Evolutionary conservation across 2,329 filamentous ascomycete species (phyloP), one percentile per base, ranked within the genome.

Genomic region (Colletotrichum truncatum): DNA sequence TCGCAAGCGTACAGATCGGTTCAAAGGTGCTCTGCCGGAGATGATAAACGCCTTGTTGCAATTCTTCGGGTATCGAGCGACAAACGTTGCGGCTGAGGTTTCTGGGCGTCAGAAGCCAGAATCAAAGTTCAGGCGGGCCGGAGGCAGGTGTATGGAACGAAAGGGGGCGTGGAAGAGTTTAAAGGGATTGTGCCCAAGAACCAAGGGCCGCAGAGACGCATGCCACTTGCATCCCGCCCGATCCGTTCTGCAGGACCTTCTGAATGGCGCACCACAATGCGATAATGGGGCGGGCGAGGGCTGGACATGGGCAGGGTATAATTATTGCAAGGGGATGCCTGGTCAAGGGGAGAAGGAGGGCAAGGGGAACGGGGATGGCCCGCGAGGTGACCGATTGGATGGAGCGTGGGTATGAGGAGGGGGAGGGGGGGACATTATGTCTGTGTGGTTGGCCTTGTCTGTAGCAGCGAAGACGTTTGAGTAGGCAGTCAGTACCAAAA

Each of bases 301-400:
- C 49, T 55, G 62, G 55, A 54, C 41, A 26, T 62, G 62, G 57
- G 32, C 62, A 62, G 49, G 57, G 57, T 41, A 55, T 14, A 23
- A 43, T 16, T 10, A 26, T 55, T 10, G 57, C 43, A 54, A 55
- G 62, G 62, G 49, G 46, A 64, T 65, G 56, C 62, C 28, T 48
- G 54, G 16, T 9, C 14, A 18, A 60, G 52, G 43, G 28, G 8
- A 16, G 28, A 26, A 28, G 34, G 38, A 32, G n/a, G n/a, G n/a
- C n/a, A n/a, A n/a, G n/a, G n/a, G n/a, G n/a, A n/a, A n/a, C n/a
- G n/a, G 49, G 32, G 16, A 30, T 21, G 18, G 21, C 26, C 48
- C 34, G 32, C 32, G 62, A 54, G 45, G 39, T 55, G 56, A 34
- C 57, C 28, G 62, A 65, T 62, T 62, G 57, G 56, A 43, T 36